A percentile compares a stretch with the other conserved stretches of the same genome.
These are phyloP conservation scores for Mycena venus DNA, from an alignment of 768 basidiomycete species.

Conservation along the genomic window DNA sequence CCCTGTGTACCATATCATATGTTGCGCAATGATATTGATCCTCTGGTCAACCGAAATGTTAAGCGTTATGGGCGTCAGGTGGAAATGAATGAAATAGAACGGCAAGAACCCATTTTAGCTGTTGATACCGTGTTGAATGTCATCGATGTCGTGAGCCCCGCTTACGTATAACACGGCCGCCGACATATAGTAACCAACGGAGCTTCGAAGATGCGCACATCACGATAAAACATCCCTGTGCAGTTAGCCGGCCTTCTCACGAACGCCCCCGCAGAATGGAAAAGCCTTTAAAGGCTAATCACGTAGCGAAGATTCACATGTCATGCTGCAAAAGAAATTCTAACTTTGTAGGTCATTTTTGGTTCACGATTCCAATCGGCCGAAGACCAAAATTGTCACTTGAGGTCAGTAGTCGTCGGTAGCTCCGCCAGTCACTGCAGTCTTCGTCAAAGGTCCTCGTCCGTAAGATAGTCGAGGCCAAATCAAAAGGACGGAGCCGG, in stretches of 20 bases:
- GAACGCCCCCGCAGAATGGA: constrained; percentile 10
- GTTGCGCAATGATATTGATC: background rate
- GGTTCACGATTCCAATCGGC: no score
- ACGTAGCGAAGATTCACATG: no score
- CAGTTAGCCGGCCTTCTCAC: constrained; percentile 12
- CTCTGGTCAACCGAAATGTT: background rate
- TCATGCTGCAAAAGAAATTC: no score
- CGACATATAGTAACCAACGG: background rate
- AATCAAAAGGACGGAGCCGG: background rate
- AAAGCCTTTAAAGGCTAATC: background rate
- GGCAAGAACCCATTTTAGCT: background rate
- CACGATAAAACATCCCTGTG: no score
- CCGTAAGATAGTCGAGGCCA: background rate
- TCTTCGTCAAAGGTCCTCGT: background rate
- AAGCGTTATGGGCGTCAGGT: constrained; percentile 11
- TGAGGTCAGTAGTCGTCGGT: no score
- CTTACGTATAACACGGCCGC: background rate
- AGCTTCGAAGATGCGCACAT: constrained; percentile 5
- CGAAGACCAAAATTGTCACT: no score
- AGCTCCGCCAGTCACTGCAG: background rate
- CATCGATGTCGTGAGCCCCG: background rate
- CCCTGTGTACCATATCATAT: no score
- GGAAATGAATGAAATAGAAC: background rate
- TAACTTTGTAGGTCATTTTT: no score
- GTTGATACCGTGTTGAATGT: constrained; percentile 9